Base-by-base conservation (phyloP, 2,329 filamentous ascomycete genomes). In the Esteya vermicola region DNA sequence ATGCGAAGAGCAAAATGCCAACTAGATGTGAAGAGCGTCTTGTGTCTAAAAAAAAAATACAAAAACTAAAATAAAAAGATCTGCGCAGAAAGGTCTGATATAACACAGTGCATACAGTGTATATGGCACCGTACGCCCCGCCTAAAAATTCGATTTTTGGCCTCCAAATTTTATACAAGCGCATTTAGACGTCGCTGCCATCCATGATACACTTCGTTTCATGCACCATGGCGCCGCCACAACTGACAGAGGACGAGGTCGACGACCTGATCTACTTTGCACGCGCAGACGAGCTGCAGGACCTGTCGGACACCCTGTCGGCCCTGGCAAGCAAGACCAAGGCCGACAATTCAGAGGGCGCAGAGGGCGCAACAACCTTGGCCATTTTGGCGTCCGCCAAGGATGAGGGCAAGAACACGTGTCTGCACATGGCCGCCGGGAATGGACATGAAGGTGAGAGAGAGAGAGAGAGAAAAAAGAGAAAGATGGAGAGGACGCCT, bases 181-280 rank as follows among this genome's bases (percentile, higher is more conserved):
- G 7, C 14, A 26, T 36, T 27, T 16, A 36, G n/a, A n/a, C 22
- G 23, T 19, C 10, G n/a, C n/a, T n/a, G n/a, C n/a, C n/a, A n/a
- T n/a, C n/a, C n/a, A n/a, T n/a, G 6, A 34, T n/a, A 7, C 9
- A 14, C n/a, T n/a, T n/a, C n/a, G n/a, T n/a, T n/a, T 16, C 21
- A n/a, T 13, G 31, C 32, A 34, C 9, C 27, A 44, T 44, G 42
- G 39, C 42, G 20, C 36, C 39, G 30, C 67, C 66, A 19, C 63
- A 65, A 44, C 64, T 89, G 36, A 72, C 73, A 37, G 78, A 82
- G 55, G 88, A 94, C 39, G 75, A 86, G 58, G 80, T 93, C 52
- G 88, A 95, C 57, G 89, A 96, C 60, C 72, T 96, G 48, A 74
- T 96, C 49, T 95, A 94, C 64, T 77, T 85, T 50, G 74, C 86